Percentiles rank a stretch among this genome's conserved stretches.
These are phyloP conservation scores for Phytophthora megakarya DNA, from an alignment of 352 stramenopile genomes.

Conservation along the genomic window DNA sequence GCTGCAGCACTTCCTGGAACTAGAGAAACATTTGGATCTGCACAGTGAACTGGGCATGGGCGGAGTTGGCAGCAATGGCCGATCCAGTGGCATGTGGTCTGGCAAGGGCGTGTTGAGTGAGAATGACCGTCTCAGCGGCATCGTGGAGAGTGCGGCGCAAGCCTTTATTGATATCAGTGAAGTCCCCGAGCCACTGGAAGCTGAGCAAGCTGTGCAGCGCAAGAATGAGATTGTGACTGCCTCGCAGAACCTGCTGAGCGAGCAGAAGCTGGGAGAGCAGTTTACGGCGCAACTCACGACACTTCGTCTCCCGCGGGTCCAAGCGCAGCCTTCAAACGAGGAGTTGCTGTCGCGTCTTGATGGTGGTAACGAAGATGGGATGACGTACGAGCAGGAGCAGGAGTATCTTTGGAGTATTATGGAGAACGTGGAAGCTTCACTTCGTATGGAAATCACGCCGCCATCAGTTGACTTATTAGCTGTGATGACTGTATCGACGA, in stretches of 20 bases:
- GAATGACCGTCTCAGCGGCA: conserved; percentile 76
- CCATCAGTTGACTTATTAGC: conserved; percentile 66
- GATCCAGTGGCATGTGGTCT: conserved; percentile 51
- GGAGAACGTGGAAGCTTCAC: conserved; percentile 47
- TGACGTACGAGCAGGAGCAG: conserved; percentile 66
- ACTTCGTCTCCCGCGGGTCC: conserved; percentile 42
- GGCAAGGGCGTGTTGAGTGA: conserved; percentile 71
- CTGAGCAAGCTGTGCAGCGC: conserved; percentile 73
- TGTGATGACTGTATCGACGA: conserved; percentile 60
- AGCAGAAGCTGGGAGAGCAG: conserved; percentile 58
- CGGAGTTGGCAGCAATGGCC: conserved; percentile 46
- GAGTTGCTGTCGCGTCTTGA: conserved; percentile 59
- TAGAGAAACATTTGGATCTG: conserved; percentile 81
- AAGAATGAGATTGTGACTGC: conserved; percentile 77
- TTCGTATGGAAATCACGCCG: conserved; percentile 56
- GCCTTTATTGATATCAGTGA: conserved; percentile 87
- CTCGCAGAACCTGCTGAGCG: conserved; percentile 50
- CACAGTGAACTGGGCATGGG: conserved; percentile 50
- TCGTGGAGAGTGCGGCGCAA: conserved; percentile 77
- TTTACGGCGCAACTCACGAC: conserved; percentile 55
- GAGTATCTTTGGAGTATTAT: conserved; percentile 54
- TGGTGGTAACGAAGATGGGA: conserved; percentile 38
- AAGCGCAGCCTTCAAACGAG: conserved; percentile 41
- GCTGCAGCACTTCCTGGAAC: conserved; percentile 78
- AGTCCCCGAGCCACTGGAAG: conserved; percentile 77